Percentiles rank a stretch among this genome's conserved stretches.
Evolutionary conservation across 2,329 filamentous ascomycete genomes (phyloP).

Genomic region (Fusarium sp.): DNA sequence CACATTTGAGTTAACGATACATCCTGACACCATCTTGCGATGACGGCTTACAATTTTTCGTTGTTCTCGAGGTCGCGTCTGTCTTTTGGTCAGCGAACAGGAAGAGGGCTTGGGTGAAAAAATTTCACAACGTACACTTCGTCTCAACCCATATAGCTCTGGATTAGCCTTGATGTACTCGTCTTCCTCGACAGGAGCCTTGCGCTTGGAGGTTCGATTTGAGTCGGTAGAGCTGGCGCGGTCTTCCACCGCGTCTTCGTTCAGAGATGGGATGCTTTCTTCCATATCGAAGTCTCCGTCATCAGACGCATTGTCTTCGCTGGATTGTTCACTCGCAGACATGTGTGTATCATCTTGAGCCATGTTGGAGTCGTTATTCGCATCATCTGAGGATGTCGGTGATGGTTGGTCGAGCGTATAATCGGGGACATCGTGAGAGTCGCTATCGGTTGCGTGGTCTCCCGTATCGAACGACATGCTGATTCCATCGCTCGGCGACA

Average conservation of each 20-base stretch:
- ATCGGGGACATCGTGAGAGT: constrained; percentile 78
- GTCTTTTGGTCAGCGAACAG: constrained; percentile 47
- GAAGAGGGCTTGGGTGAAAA: constrained; percentile 26
- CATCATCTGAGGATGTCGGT: constrained; percentile 56
- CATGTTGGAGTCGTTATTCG: constrained; percentile 56
- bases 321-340: constrained; percentile 61
- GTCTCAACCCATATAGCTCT: constrained; percentile 90
- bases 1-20: constrained; percentile 22
- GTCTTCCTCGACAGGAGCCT: constrained; percentile 75
- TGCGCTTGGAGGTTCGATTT: constrained; percentile 77
- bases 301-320: constrained; percentile 68
- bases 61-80: constrained; percentile 69
- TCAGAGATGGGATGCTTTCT: constrained; percentile 62
- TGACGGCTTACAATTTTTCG: constrained; percentile 64
- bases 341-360: constrained; percentile 53
- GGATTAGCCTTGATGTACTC: constrained; percentile 91
- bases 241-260: constrained; percentile 61
- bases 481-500: constrained; percentile 64
- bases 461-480: constrained; percentile 53
- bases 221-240: constrained; percentile 79
- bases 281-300: constrained; percentile 83
- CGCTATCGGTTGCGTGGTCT: constrained; percentile 67
- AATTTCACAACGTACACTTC: constrained; percentile 77
- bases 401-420: constrained; percentile 61
- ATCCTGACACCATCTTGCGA: not conserved